Evolutionary conservation across 1,139 yeast species (phyloP), one percentile per base, ranked within the genome.

Genomic region (Schwanniomyces etchellsii): DNA sequence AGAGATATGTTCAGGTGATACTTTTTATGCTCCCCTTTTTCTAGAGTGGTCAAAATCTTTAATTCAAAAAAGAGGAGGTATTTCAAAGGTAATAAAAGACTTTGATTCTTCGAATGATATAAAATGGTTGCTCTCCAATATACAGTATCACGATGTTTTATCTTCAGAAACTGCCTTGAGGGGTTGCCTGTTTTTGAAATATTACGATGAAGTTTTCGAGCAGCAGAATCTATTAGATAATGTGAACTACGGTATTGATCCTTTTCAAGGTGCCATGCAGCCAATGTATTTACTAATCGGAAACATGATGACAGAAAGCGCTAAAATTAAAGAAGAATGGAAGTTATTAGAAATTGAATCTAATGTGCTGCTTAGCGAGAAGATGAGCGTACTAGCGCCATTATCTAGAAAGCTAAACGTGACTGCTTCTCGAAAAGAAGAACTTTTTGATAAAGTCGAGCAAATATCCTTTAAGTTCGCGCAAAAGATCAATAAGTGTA

Each of bases 191-290:
- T 51, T 64, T 28, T 47, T 61, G 6, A 53, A 64, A 41, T 42
- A n/a, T n/a, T n/a, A n/a, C n/a, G n/a, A n/a, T n/a, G n/a, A n/a
- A n/a, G n/a, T 44, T 5, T 58, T 51, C 13, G 69, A 67, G 41
- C 42, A 49, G 29, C 52, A 48, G 26, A 43, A 61, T n/a, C 58
- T 61, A 29, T 36, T 40, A 21, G 35, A 35, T 5, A 28, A 37
- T 18, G 28, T 27, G 20, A 43, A 47, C 27, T 64, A 66, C 42
- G 74, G 73, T 0, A 40, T 69, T 13, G 75, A 70, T 37, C 74
- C 76, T n/a, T 60, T 61, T 32, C 73, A 66, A 40, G 74, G 76
- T 2, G 57, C 70, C 36, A 54, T 62, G 14, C 68, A 64, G 29
- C 64, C 68, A 4, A 42, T 70, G 10, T 62, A 53, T 25, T 32